These are phyloP conservation scores for Globisporangium cederbergense DNA, from an alignment of 352 stramenopile genomes.

Conservation along the genomic window DNA sequence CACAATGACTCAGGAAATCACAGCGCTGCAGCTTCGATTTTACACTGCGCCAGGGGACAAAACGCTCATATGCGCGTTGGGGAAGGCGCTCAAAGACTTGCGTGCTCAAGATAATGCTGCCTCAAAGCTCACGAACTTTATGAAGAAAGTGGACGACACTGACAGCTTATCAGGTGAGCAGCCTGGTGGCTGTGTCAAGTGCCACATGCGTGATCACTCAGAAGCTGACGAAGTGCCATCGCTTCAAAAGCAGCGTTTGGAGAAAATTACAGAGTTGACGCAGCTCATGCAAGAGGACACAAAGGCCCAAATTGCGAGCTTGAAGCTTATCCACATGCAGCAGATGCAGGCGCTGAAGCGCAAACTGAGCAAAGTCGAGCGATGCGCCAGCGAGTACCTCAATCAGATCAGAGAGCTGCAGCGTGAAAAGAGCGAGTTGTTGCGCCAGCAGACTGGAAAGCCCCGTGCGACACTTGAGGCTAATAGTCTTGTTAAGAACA, in stretches of 20 bases:
- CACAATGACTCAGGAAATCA: conserved; percentile 45
- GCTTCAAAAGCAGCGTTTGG: conserved; percentile 19
- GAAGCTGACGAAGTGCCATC: not conserved
- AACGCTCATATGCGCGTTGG: conserved; percentile 44
- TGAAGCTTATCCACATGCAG: conserved; percentile 18
- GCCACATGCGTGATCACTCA: not conserved
- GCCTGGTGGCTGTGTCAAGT: not conserved
- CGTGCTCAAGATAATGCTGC: conserved; percentile 21
- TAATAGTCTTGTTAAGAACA: not conserved
- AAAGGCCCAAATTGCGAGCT: conserved; percentile 23
- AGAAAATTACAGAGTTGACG: conserved; percentile 23
- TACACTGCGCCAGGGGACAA: conserved; percentile 40
- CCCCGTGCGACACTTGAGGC: not conserved
- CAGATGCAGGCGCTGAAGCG: conserved; percentile 20
- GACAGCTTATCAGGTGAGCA: not conserved
- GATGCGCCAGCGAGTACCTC: conserved; percentile 22
- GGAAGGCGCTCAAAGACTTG: conserved; percentile 47
- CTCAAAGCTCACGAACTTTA: conserved; percentile 1
- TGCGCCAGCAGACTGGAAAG: conserved; percentile 11
- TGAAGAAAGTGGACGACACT: conserved; percentile 1
- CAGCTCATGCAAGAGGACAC: conserved; percentile 26
- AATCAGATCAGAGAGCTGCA: conserved; percentile 22
- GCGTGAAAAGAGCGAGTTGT: conserved; percentile 15
- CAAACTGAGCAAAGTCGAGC: conserved; percentile 20
- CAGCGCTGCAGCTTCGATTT: conserved; percentile 54